Evolutionary conservation across 2,329 filamentous ascomycete species (phyloP), one percentile per base, ranked within the genome.

Genomic region (Elsinoe fawcettii): DNA sequence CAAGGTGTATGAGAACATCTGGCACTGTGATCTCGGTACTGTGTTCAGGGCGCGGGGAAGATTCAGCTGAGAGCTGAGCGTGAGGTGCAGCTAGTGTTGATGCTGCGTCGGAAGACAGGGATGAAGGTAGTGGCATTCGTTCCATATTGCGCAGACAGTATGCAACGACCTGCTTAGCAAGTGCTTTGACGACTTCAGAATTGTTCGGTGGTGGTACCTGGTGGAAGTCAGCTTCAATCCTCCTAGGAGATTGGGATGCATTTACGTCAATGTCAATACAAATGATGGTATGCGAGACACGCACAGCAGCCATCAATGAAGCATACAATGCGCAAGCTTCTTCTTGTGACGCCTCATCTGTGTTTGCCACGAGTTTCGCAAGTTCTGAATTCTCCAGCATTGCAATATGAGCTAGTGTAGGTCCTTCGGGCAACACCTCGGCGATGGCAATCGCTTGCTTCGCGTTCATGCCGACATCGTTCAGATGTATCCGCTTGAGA

Each of bases 61-160:
- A 37, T 23, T 53, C 32, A 27, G 49, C 16, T 1, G 49, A 53
- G 8, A 53, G n/a, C n/a, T 75, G 74, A 41, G 69, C 71, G 46
- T 77, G 71, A 16, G 74, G 69, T 23, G 72, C 66, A 56, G 67
- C 64, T 64, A 68, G 67, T 55, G 73, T 74, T 2, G 75, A 71
- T 22, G 74, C 73, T 57, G 74, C 69, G n/a, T 74, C 69, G 55
- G 76, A 71, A 32, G 74, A 70, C 49, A 74, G 74, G 59, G 82
- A 79, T 57, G 86, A 84, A 8, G 80, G 78, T 59, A 90, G 82
- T 9, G 88, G 84, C 14, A 87, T 81, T 8, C 81, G 82, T 69
- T 96, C 90, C 77, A 99, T 86, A 65, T 99, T 99, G 58, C 88
- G 84, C 60, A 99, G 78, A 61, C 88, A 96, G 70, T 96, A 96